These are phyloP conservation scores for Fusarium scirpi DNA, from an alignment of 2,329 filamentous ascomycete species.

Conservation along the genomic window DNA sequence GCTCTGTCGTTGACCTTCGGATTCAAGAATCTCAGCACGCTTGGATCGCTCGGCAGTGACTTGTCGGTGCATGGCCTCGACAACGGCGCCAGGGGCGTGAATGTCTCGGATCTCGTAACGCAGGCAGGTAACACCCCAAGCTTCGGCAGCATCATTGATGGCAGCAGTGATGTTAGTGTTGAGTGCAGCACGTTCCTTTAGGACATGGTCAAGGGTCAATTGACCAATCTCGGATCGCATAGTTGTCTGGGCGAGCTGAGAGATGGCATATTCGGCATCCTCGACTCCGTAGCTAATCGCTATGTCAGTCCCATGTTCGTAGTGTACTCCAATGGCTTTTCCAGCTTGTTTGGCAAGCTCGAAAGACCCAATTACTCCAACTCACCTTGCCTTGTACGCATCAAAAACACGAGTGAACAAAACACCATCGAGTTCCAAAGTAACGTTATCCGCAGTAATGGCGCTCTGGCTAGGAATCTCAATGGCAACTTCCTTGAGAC, in stretches of 20 bases:
- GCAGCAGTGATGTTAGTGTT: slow-evolving; percentile 99
- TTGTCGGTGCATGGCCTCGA: slow-evolving; percentile 97
- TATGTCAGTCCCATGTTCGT: slow-evolving; percentile 16
- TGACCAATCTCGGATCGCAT: slow-evolving; percentile 99
- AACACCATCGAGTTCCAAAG: slow-evolving; percentile 93
- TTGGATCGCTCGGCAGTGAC: slow-evolving; percentile 98
- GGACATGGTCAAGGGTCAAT: slow-evolving; percentile 93
- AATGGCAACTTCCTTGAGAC: slow-evolving; percentile 93
- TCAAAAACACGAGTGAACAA: slow-evolving; percentile 97
- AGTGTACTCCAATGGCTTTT: not conserved
- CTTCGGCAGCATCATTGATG: slow-evolving; percentile 97
- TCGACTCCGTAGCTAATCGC: slow-evolving; percentile 88
- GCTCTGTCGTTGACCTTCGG: slow-evolving; percentile 94
- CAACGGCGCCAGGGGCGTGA: slow-evolving; percentile 91
- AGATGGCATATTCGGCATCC: slow-evolving; percentile 98
- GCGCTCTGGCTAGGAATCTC: slow-evolving; percentile 98
- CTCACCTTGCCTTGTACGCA: slow-evolving; percentile 94
- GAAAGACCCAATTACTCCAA: not conserved
- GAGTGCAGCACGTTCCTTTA: slow-evolving; percentile 95
- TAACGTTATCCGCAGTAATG: slow-evolving; percentile 98
- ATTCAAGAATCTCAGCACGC: slow-evolving; percentile 96
- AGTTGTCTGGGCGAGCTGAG: slow-evolving; percentile 96
- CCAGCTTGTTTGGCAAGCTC: not conserved
- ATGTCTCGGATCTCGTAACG: slow-evolving; percentile 99
- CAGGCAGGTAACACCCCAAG: slow-evolving; percentile 96